These are phyloP conservation scores for Bathelium albidoporum DNA, from an alignment of 495 filamentous ascomycete species.

Conservation along the genomic window DNA sequence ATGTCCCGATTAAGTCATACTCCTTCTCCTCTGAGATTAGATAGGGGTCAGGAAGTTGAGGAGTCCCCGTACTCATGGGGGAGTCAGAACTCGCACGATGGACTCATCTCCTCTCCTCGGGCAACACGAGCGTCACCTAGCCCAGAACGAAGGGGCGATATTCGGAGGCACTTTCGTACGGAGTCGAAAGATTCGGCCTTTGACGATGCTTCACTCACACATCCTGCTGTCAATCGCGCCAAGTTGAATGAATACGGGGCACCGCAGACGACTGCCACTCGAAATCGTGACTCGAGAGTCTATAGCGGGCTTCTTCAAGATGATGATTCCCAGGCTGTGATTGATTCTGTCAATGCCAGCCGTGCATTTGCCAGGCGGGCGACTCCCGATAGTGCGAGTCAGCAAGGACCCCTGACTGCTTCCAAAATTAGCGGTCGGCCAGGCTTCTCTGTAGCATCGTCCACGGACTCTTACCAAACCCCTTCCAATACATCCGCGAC, in stretches of 20 bases:
- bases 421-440: slow-evolving; percentile 8
- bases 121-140: not conserved
- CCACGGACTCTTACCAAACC: not conserved
- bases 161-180: not conserved
- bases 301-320: slow-evolving; percentile 13
- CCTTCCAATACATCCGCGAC: not conserved
- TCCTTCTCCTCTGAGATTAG: slow-evolving; percentile 19
- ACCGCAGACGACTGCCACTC: slow-evolving; percentile 9
- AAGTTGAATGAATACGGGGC: slow-evolving; percentile 1
- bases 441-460: not conserved
- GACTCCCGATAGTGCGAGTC: not conserved
- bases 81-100: slow-evolving; percentile 23
- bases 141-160: not conserved
- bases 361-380: not conserved
- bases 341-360: slow-evolving; percentile 8
- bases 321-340: slow-evolving; percentile 15
- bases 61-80: slow-evolving; percentile 25
- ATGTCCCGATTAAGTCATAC: slow-evolving; percentile 13
- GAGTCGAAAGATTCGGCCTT: not conserved
- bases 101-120: slow-evolving; percentile 10
- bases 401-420: not conserved
- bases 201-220: not conserved
- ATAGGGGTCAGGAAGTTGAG: slow-evolving; percentile 19
- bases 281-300: not conserved
- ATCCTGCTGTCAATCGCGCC: not conserved